Evolutionary conservation across 805 yeast species (phyloP), one percentile per base, ranked within the genome.

Genomic region (Wickerhamomyces canadensis): DNA sequence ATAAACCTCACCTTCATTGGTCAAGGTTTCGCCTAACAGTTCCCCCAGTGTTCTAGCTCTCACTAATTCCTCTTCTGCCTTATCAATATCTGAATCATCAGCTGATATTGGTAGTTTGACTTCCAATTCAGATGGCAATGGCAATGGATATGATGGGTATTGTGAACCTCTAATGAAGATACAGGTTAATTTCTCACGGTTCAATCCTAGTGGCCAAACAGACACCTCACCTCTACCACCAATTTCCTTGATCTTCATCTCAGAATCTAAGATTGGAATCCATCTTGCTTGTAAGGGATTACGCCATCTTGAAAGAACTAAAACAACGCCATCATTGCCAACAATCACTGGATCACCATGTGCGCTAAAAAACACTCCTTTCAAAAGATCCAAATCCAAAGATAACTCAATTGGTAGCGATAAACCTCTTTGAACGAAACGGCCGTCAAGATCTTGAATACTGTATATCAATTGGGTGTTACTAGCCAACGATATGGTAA

Each of bases 271-370:
- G 11, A 91, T 48, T 1, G 98, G 98, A 11, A 86, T 67, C 97
- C 98, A 91, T 43, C 79, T 70, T 3, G 95, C 79, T 55, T 88
- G 93, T 25, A 71, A 58, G 1, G 82, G 67, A 17, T 72, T 75
- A 48, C 96, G 70, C 96, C 97, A 91, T 46, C 80, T 76, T 18
- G 80, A 68, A 16, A 93, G 64, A 0, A 86, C 75, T 23, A 84
- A 58, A 27, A 93, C 66, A 10, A 79, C 72, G 43, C 87, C 87
- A 45, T 81, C 88, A 23, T 70, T 65, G n/a, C 94, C 96, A 38
- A 80, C 83, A 6, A 89, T 57, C 45, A 93, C 84, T 1, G 98
- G 98, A 57, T 91, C 97, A 16, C 95, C 95, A 51, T 75, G 80
- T 31, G 80, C 80, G 30, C 86, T 82, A 66, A 91, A 93, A 53